These are phyloP conservation scores for Rhizopogon sp. DNA, from an alignment of 768 basidiomycete genomes.

Conservation along the genomic window DNA sequence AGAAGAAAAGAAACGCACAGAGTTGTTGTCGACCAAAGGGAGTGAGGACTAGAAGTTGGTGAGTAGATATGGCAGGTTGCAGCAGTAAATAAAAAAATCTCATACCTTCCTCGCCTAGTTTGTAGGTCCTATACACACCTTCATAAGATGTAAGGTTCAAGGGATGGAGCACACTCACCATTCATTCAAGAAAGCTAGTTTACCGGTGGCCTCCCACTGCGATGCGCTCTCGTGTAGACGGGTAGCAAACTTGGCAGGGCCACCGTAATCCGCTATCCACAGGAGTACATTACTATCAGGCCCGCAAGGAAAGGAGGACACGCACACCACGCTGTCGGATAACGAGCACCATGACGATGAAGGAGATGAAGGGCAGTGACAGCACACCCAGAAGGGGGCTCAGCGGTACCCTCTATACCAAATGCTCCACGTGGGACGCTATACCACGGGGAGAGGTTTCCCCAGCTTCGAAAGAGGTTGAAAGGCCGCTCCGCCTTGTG, in stretches of 20 bases:
- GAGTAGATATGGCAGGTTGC: not conserved
- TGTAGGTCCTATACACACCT: constrained; percentile 62
- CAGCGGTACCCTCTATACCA: constrained; percentile 68
- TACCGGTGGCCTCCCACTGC: constrained; percentile 60
- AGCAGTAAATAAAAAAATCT: not conserved
- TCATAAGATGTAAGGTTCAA: not conserved
- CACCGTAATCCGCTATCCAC: constrained; percentile 55
- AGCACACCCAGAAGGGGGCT: constrained; percentile 62
- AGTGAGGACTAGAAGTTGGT: constrained; percentile 59
- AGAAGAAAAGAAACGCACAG: constrained; percentile 39
- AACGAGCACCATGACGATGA: constrained; percentile 80
- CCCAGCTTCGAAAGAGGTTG: constrained; percentile 74
- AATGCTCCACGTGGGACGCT: constrained; percentile 61
- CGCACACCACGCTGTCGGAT: constrained; percentile 63
- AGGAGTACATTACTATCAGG: not conserved
- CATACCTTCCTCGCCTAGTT: constrained; percentile 80
- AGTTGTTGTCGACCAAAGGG: constrained; percentile 87
- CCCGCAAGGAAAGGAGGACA: constrained; percentile 4
- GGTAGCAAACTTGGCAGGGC: constrained; percentile 51
- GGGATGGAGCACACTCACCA: constrained; percentile 46
- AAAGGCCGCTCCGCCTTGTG: constrained; percentile 34
- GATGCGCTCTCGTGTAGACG: constrained; percentile 50
- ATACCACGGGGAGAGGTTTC: constrained; percentile 85
- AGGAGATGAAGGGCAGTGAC: constrained; percentile 74
- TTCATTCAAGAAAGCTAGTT: constrained; percentile 71